A percentile compares a stretch with the other conserved stretches of the same genome.
phyloP scores from a whole-genome alignment of 306 rosid species.

The Myrica gale region DNA sequence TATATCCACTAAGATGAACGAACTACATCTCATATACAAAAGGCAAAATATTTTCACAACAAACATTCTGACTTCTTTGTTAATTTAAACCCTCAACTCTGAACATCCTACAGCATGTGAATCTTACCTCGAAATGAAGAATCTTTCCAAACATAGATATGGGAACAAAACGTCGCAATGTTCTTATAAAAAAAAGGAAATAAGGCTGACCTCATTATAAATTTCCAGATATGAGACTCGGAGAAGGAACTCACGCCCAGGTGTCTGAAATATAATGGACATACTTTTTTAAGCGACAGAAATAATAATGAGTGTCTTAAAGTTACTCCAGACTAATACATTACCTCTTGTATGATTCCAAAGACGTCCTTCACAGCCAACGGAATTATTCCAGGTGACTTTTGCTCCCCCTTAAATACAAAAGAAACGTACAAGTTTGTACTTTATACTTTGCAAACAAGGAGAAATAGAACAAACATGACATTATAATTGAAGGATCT shows the following conservation, averaged over 20 bases:
- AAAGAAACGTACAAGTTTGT: constrained; percentile 12
- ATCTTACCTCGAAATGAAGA: constrained; percentile 21
- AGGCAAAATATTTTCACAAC: neutral
- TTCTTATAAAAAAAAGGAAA: constrained; percentile 6
- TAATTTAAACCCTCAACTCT: neutral
- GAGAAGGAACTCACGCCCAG: constrained; percentile 78
- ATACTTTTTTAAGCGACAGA: constrained; percentile 13
- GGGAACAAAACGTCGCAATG: constrained; percentile 1
- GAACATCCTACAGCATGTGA: neutral
- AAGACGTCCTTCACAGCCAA: constrained; percentile 87
- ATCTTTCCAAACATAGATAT: constrained; percentile 7
- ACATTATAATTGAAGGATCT: neutral
- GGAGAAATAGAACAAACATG: neutral
- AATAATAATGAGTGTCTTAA: neutral
- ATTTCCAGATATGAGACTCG: constrained; percentile 89
- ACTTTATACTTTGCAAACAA: constrained; percentile 16
- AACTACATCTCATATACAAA: neutral
- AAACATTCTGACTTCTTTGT: neutral
- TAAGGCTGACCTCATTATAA: constrained; percentile 75
- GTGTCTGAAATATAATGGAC: constrained; percentile 56
- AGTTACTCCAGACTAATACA: constrained; percentile 11
- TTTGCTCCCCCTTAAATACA: constrained; percentile 75
- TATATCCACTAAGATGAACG: neutral
- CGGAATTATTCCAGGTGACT: constrained; percentile 92
- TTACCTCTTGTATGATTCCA: constrained; percentile 85